Evolutionary conservation across 139 green algal genomes (phyloP).

Genomic region (Coccomyxa sp.): DNA sequence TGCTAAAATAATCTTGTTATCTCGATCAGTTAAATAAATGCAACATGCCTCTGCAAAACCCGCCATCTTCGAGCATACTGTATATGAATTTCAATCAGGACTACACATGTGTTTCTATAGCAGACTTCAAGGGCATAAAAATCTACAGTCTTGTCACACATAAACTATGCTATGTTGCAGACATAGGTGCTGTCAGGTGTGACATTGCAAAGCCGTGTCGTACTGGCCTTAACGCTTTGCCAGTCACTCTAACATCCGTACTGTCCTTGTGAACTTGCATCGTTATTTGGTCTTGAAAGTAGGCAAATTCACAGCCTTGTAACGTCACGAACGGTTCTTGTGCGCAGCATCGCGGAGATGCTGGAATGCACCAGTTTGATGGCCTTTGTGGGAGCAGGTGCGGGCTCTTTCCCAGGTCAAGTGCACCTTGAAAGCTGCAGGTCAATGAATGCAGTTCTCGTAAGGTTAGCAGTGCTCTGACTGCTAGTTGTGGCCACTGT

Average conservation of each 20-base stretch:
- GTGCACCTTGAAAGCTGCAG: background rate
- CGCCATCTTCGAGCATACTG: background rate
- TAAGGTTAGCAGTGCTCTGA: background rate
- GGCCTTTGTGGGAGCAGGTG: constrained; percentile 68
- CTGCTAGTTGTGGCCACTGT: background rate
- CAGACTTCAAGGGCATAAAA: constrained; percentile 50
- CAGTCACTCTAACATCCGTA: background rate
- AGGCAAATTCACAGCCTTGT: too few species aligned
- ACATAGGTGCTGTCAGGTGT: constrained; percentile 58
- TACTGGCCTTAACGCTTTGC: too few species aligned
- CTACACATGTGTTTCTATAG: constrained; percentile 50
- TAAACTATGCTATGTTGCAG: constrained; percentile 37
- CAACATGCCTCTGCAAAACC: constrained; percentile 9
- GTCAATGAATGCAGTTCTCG: background rate
- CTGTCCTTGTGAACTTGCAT: too few species aligned
- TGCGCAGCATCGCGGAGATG: constrained; percentile 71
- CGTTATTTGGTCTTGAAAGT: too few species aligned
- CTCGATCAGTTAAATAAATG: background rate
- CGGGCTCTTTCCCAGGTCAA: background rate
- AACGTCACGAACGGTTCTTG: background rate
- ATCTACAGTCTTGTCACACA: constrained; percentile 60
- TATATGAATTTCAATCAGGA: constrained; percentile 66
- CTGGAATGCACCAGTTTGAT: constrained; percentile 78
- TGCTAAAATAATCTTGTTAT: too few species aligned
- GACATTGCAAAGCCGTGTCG: background rate